A percentile compares a stretch with the other conserved stretches of the same genome.
phyloP scores from a whole-genome alignment of 495 filamentous ascomycete genomes.

The Saxispiralis lemnorum region DNA sequence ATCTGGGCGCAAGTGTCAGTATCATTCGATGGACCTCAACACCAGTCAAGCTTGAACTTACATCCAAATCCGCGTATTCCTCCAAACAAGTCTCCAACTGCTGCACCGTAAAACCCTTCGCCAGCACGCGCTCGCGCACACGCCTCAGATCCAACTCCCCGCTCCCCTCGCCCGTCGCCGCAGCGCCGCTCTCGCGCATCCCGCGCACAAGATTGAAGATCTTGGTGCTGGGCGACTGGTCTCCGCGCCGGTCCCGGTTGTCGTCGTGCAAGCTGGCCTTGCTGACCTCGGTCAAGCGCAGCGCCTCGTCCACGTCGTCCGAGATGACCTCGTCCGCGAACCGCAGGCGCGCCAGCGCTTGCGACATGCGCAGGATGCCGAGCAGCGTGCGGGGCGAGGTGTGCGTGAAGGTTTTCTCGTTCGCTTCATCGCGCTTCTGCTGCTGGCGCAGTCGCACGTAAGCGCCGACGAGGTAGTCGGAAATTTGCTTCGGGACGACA shows the following conservation, averaged over 20 bases:
- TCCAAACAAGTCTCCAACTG: constrained; percentile 72
- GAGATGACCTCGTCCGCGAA: constrained; percentile 68
- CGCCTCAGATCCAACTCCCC: constrained; percentile 72
- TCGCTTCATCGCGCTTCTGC: constrained; percentile 73
- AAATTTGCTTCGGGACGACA: constrained; percentile 60
- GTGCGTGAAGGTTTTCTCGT: constrained; percentile 78
- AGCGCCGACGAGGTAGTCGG: constrained; percentile 89
- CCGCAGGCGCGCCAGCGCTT: constrained; percentile 83
- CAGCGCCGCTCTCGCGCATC: constrained; percentile 67
- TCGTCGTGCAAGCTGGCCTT: constrained; percentile 71
- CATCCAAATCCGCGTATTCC: constrained; percentile 74
- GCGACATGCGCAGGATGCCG: constrained; percentile 78
- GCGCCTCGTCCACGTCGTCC: constrained; percentile 89
- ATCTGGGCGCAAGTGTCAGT: constrained; percentile 38
- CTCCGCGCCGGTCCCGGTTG: constrained; percentile 35
- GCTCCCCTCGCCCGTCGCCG: constrained; percentile 50
- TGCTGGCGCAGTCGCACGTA: constrained; percentile 83
- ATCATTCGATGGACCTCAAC: too few relatives aligned
- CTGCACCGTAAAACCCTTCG: constrained; percentile 90
- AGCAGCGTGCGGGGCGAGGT: constrained; percentile 84
- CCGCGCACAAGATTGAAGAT: constrained; percentile 86
- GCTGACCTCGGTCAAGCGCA: constrained; percentile 76
- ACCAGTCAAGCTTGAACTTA: constrained; percentile 39
- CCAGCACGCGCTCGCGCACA: constrained; percentile 75
- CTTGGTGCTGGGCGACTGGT: constrained; percentile 67